Evolutionary conservation across 2,329 filamentous ascomycete genomes (phyloP), one percentile per base, ranked within the genome.

Genomic region (Botryotinia calthae): DNA sequence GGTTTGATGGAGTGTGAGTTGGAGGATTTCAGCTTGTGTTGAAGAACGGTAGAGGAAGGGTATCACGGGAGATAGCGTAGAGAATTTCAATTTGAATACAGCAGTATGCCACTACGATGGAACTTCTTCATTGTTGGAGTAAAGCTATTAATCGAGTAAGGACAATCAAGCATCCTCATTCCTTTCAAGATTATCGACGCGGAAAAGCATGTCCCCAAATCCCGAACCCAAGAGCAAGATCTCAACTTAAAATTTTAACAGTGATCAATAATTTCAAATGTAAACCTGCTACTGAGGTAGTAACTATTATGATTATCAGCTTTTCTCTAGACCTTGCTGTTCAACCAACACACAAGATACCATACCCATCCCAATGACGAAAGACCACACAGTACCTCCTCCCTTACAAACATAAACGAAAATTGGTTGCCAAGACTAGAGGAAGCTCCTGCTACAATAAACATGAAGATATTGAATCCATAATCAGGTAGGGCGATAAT

Each of bases 1-100:
- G 77, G 76, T 75, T n/a, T 34, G 16, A 25, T 66, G 40, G 0
- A 9, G 14, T 0, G 12, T n/a, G 2, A n/a, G 25, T n/a, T n/a
- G 25, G 12, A 54, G 25, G 25, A 7, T 7, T 54, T 54, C 14
- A n/a, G 25, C 48, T 1, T n/a, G 22, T 31, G 10, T 25, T 25
- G 14, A 18, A 56, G 6, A 16, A 37, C 9, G 37, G 18, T 6
- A 16, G 12, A 16, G 65, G 10, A 14, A 42, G 8, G 34, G 9
- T 31, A 25, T 31, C 22, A 48, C 10, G n/a, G 48, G 6, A 25
- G 20, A 3, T 68, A 42, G n/a, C 10, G 22, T 31, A 0, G 25
- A 22, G 10, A 4, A 51, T 48, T 66, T 51, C 44, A 14, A 51
- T 34, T 18, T 48, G 44, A 14, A 51, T 66, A 37, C n/a, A 63